A percentile compares a stretch with the other conserved stretches of the same genome.
phyloP scores from a whole-genome alignment of 2,329 filamentous ascomycete genomes.

The Hansfordia pulvinata region DNA sequence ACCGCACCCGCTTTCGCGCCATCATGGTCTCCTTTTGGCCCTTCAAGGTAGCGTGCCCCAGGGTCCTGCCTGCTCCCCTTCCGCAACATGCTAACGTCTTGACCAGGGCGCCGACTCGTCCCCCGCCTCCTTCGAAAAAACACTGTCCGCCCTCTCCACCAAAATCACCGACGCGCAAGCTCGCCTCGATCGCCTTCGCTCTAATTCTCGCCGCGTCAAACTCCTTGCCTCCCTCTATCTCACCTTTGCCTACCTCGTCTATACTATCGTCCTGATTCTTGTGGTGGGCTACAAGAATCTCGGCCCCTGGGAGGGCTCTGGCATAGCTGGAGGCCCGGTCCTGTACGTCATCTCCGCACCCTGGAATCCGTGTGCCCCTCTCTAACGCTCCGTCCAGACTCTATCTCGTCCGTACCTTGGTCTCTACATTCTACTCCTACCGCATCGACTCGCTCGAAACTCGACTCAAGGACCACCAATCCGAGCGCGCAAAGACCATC shows the following conservation, averaged over 20 bases:
- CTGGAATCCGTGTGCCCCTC: no score
- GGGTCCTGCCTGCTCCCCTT: neutral
- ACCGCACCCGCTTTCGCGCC: slow-evolving; percentile 2
- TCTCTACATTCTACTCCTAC: slow-evolving; percentile 66
- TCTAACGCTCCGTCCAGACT: no score
- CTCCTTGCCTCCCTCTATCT: slow-evolving; percentile 86
- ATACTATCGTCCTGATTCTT: slow-evolving; percentile 65
- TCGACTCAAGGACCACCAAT: slow-evolving; percentile 60
- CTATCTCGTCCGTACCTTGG: slow-evolving; percentile 53
- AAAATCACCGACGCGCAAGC: slow-evolving; percentile 70
- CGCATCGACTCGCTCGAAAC: slow-evolving; percentile 57
- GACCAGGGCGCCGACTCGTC: slow-evolving; percentile 63
- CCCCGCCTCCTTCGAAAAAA: slow-evolving; percentile 86
- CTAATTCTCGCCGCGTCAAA: slow-evolving; percentile 62
- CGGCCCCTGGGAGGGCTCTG: slow-evolving; percentile 63
- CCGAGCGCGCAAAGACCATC: slow-evolving; percentile 75
- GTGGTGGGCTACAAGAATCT: slow-evolving; percentile 77
- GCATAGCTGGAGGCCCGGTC: slow-evolving; percentile 64
- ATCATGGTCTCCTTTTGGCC: slow-evolving; percentile 78
- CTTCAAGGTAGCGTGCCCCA: slow-evolving; percentile 47
- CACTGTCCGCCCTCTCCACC: slow-evolving; percentile 63
- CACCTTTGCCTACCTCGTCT: slow-evolving; percentile 79
- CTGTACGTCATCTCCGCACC: slow-evolving; percentile 36
- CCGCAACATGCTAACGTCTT: neutral
- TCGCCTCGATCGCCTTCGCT: slow-evolving; percentile 59